Evolutionary conservation across 441 rosid genomes (phyloP).

Genomic region (Cnidoscolus chayamansa): DNA sequence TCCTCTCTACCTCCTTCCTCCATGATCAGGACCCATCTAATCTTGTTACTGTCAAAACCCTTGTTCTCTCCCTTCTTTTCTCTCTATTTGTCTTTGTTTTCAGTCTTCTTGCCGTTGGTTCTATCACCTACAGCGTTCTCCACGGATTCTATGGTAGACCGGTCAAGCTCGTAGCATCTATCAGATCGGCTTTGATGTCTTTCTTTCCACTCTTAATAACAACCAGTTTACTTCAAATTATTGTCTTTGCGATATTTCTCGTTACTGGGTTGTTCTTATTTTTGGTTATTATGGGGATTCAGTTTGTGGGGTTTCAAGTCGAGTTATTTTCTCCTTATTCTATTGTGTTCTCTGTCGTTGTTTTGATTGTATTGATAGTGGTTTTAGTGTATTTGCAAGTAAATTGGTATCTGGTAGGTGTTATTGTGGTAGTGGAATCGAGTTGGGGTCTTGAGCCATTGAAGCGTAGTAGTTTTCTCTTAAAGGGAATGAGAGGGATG

Average conservation of each 20-base stretch:
- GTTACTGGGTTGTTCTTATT: conserved; percentile 31
- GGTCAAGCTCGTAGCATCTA: conserved; percentile 50
- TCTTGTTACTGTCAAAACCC: conserved; percentile 8
- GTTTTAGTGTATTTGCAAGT: conserved; percentile 38
- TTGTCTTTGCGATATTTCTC: conserved; percentile 29
- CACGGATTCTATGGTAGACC: conserved; percentile 82
- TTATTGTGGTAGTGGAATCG: conserved; percentile 66
- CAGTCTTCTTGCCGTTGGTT: conserved; percentile 48
- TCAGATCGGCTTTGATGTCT: conserved; percentile 49
- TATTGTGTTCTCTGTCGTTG: conserved; percentile 16
- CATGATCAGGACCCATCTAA: conserved; percentile 2
- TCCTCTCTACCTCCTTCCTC: conserved; percentile 22
- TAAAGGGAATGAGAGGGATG: conserved; percentile 46
- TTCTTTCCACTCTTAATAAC: conserved; percentile 53
- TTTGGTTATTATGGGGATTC: conserved; percentile 22
- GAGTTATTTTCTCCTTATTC: conserved; percentile 38
- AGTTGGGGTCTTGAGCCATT: conserved; percentile 61
- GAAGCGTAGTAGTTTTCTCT: conserved; percentile 47
- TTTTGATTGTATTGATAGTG: conserved; percentile 16
- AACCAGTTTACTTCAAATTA: conserved; percentile 20
- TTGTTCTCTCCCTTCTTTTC: conserved; percentile 28
- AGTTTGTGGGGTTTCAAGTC: conserved; percentile 28
- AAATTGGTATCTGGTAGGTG: conserved; percentile 48
- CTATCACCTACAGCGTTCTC: conserved; percentile 59
- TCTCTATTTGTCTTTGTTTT: conserved; percentile 31